phyloP scores from a whole-genome alignment of 177 flowering plant genomes.

The Viscum album region DNA sequence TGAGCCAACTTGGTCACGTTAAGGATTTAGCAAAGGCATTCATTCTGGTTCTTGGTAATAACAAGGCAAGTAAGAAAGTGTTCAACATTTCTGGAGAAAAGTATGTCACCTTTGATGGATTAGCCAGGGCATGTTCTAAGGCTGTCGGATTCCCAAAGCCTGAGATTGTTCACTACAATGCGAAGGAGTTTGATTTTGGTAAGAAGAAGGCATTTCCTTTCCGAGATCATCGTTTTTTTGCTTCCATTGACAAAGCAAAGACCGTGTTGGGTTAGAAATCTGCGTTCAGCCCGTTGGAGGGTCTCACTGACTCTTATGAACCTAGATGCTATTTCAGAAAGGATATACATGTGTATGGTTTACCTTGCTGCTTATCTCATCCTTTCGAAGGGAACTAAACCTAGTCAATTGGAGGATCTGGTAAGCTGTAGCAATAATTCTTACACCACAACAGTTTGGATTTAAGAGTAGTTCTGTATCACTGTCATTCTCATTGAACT shows the following conservation, averaged over 20 bases:
- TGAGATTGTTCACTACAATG: slow-evolving; percentile 73
- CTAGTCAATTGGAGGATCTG: too few species aligned
- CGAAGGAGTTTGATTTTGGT: slow-evolving; percentile 90
- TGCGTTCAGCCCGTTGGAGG: slow-evolving; percentile 65
- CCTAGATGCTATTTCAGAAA: too few species aligned
- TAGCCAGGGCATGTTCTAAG: slow-evolving; percentile 80
- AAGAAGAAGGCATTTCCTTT: slow-evolving; percentile 96
- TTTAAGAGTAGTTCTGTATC: too few species aligned
- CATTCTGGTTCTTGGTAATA: slow-evolving; percentile 71
- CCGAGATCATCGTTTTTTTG: slow-evolving; percentile 97
- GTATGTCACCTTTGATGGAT: slow-evolving; percentile 88
- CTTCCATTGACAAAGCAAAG: slow-evolving; percentile 85
- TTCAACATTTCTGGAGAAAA: slow-evolving; percentile 90
- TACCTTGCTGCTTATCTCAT: too few species aligned
- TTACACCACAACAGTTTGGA: too few species aligned
- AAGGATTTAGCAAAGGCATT: slow-evolving; percentile 92
- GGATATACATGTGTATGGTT: too few species aligned
- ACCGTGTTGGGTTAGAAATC: slow-evolving; percentile 73
- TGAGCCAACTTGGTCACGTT: slow-evolving; percentile 90
- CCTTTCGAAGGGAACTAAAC: too few species aligned
- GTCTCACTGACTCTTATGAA: slow-evolving; percentile 77
- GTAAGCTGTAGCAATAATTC: too few species aligned
- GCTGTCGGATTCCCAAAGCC: slow-evolving; percentile 98
- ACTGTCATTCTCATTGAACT: too few species aligned
- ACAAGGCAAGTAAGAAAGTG: slow-evolving; percentile 74